Base-by-base conservation (phyloP, 352 stramenopile species). In the Halophytophthora polymorphica region DNA sequence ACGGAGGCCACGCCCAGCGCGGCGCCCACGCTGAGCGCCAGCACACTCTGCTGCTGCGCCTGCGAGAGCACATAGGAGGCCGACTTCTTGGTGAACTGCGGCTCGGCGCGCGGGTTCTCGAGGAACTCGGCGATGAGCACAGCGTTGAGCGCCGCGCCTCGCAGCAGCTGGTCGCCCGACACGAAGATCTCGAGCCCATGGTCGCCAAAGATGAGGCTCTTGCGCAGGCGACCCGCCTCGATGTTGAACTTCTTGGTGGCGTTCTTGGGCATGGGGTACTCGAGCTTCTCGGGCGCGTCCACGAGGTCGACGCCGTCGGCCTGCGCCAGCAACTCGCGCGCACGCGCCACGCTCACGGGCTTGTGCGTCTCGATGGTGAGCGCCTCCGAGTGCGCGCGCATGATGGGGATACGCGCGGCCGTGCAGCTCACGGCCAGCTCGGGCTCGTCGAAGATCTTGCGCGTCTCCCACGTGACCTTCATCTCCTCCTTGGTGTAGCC, bases 401-500 rank as follows among this genome's bases (percentile, higher is more conserved):
- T 91, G 55, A 98, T 99, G 6, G 96, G 96, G 63, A 99, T 97
- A 42, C 96, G 92, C 50, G 98, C 96, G 36, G 95, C 96, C 48
- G 95, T 98, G 77, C 95, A 99, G 61, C 74, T 92, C 37, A 95
- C 79, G 3, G 69, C 61, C 28, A 96, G 64, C 10, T 86, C 45
- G 0, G 86, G 72, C 53, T 96, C 84, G 62, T 81, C 86, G 58
- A 98, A 98, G 71, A 99, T 99, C 77, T 99, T 99, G 60, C 89
- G 86, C 36, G 92, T 98, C 71, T 99, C 96, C 96, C 96, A 99
- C 47, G 95, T 97, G 31, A 99, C 96, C 69, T 99, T 99, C 96
- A 99, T 99, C 81, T 99, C 96, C 69, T 99, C 96, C 79, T 99
- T 99, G 31, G 96, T 99, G 78, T 98, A 99, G 52, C 94, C 90